These are phyloP conservation scores for Priceomyces castillae DNA, from an alignment of 805 yeast genomes.

Conservation along the genomic window DNA sequence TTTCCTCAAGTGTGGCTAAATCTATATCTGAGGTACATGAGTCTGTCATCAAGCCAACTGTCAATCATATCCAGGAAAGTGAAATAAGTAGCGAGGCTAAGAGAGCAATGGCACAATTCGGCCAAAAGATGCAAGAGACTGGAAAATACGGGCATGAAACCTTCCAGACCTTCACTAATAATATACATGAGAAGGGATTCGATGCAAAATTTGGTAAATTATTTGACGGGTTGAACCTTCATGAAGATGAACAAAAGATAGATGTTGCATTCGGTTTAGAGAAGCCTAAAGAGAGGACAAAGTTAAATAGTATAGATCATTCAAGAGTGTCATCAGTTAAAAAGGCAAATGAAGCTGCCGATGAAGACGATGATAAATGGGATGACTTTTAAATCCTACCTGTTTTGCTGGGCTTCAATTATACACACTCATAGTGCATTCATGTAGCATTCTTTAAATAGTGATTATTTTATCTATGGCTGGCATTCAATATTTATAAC, in stretches of 20 bases:
- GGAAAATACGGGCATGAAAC: conserved; percentile 72
- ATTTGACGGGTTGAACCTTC: conserved; percentile 52
- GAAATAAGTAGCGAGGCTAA: conserved; percentile 80
- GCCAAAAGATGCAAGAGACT: conserved; percentile 89
- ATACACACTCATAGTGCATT: neutral
- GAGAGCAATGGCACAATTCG: conserved; percentile 95
- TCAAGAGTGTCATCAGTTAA: neutral
- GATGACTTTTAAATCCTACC: conserved; percentile 51
- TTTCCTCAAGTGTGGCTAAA: conserved; percentile 80
- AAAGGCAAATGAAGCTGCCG: conserved; percentile 8
- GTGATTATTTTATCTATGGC: neutral
- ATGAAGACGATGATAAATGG: conserved; percentile 61
- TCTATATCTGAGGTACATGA: conserved; percentile 85
- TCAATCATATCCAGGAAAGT: conserved; percentile 70
- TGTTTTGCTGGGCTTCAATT: neutral
- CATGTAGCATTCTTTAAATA: neutral
- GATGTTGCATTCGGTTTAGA: conserved; percentile 67
- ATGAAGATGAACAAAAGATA: conserved; percentile 35
- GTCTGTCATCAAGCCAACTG: conserved; percentile 85
- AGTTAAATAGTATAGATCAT: conserved; percentile 33
- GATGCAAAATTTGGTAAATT: conserved; percentile 49
- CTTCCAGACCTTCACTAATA: conserved; percentile 53
- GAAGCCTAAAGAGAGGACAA: conserved; percentile 59
- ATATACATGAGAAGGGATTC: conserved; percentile 43
- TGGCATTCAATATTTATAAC: too few relatives aligned